phyloP scores from a whole-genome alignment of 2,329 filamentous ascomycete genomes.

The Anthostomella pinea region DNA sequence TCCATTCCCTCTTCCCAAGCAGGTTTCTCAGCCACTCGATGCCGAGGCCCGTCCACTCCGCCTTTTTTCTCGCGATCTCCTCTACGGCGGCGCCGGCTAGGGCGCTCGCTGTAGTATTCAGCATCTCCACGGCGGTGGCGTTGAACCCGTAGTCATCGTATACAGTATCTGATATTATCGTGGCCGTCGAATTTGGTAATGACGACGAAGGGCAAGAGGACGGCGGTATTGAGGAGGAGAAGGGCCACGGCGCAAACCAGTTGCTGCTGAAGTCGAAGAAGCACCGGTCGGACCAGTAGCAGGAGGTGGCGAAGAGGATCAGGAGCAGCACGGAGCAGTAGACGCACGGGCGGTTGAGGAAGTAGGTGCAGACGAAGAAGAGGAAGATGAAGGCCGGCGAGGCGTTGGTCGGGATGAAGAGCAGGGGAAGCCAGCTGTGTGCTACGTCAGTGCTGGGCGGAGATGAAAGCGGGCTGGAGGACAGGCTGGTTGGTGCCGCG shows the following conservation, averaged over 20 bases:
- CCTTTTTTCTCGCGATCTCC: slow-evolving; percentile 50
- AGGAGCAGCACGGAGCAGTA: slow-evolving; percentile 96
- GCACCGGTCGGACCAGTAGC: slow-evolving; percentile 83
- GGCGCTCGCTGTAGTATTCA: slow-evolving; percentile 69
- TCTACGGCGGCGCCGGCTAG: slow-evolving; percentile 67
- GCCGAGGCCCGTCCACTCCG: slow-evolving; percentile 73
- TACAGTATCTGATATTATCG: slow-evolving; percentile 27
- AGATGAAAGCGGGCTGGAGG: slow-evolving; percentile 1
- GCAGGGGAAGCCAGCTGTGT: slow-evolving; percentile 77
- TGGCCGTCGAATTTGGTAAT: slow-evolving; percentile 27
- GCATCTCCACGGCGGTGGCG: slow-evolving; percentile 49
- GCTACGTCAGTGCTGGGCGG: slow-evolving; percentile 8
- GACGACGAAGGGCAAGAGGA: slow-evolving; percentile 46
- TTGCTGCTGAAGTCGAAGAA: slow-evolving; percentile 91
- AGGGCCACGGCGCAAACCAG: slow-evolving; percentile 83
- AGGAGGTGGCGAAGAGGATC: slow-evolving; percentile 89
- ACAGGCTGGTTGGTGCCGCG: not conserved
- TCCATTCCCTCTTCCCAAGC: slow-evolving; percentile 81
- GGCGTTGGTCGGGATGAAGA: slow-evolving; percentile 84
- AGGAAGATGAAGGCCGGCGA: slow-evolving; percentile 82
- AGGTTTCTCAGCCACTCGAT: slow-evolving; percentile 84
- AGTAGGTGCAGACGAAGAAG: slow-evolving; percentile 90
- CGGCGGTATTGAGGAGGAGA: slow-evolving; percentile 62
- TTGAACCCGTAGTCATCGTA: slow-evolving; percentile 38
- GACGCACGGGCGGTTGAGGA: slow-evolving; percentile 92